A percentile compares a stretch with the other conserved stretches of the same genome.
Evolutionary conservation across 805 yeast species (phyloP).

Genomic region (Saturnispora mendoncae): DNA sequence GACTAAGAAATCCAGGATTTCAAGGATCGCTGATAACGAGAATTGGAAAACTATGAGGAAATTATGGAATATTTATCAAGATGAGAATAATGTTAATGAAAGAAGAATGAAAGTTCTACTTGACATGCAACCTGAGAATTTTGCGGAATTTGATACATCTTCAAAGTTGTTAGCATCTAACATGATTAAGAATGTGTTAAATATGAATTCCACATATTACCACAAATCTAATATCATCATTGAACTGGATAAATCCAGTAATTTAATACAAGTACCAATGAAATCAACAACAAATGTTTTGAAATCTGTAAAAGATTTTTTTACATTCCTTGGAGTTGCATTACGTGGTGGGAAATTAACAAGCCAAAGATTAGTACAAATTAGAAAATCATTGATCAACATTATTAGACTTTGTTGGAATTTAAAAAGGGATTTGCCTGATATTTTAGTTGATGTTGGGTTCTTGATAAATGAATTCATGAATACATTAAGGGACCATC

Average conservation of each 20-base stretch:
- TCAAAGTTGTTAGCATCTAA: slow-evolving; percentile 7
- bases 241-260: slow-evolving; percentile 2
- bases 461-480: slow-evolving; percentile 13
- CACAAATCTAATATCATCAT: slow-evolving; percentile 5
- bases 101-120: slow-evolving; percentile 6
- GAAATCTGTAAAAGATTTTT: slow-evolving; percentile 6
- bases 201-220: slow-evolving; percentile 1
- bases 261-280: slow-evolving; percentile 8
- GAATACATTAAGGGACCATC: slow-evolving; percentile 9
- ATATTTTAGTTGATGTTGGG: slow-evolving; percentile 14
- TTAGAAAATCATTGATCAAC: slow-evolving; percentile 21
- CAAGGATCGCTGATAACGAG: slow-evolving; percentile 5
- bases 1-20: not conserved
- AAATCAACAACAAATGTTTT: slow-evolving; percentile 1
- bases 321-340: slow-evolving; percentile 6
- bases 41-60: slow-evolving; percentile 8
- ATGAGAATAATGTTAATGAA: not conserved
- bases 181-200: slow-evolving; percentile 2
- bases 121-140: slow-evolving; percentile 8
- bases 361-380: slow-evolving; percentile 7
- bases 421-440: slow-evolving; percentile 10
- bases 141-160: not conserved
- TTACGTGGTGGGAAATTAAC: not conserved
- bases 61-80: slow-evolving; percentile 9
- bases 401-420: slow-evolving; percentile 22